Base-by-base conservation (phyloP, 768 basidiomycete species). In the Phallus indusiatus region DNA sequence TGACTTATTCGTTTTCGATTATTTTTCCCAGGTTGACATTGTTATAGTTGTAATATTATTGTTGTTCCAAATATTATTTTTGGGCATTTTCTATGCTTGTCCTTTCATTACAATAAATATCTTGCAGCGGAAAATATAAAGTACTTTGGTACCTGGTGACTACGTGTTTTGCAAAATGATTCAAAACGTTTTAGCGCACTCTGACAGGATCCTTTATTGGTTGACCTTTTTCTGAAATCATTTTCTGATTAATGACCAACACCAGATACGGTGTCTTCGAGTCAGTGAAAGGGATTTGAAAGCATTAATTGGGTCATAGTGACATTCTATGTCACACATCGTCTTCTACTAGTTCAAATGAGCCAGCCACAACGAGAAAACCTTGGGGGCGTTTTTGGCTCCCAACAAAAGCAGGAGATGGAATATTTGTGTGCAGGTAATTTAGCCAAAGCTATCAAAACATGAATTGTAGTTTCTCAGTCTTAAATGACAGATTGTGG, bases 391-490 rank as follows among this genome's bases (percentile, higher is more conserved):
- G 22, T 28, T 17, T 24, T 46, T 47, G 55, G 42, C 7, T 36
- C 28, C 36, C 75, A 73, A 0, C 75, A 75, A 60, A 77, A 69
- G 18, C 76, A 76, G 55, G 85, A 86, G 0, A 89, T 90, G 85
- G 88, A 91, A 69, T 93, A 93, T 64, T 78, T 88, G 37, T 93
- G 90, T 66, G 90, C 90, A 66, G 90, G 90, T 88, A 69, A 33
- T 56, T 1, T 3, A 14, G 18, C 48, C 10, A 46, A 20, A 12
- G 1, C 47, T n/a, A n/a, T 56, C 55, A 56, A 46, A 36, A 11
- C 35, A 46, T 28, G 18, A 28, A 35, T 50, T 49, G 17, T 49
- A 2, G 22, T 53, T n/a, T 18, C 14, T n/a, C 21, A 48, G 9
- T 8, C 14, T n/a, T n/a, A 57, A 21, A 9, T 34, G 52, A 37